Evolutionary conservation across 2,329 filamentous ascomycete species (phyloP), one percentile per base, ranked within the genome.

Genomic region (Pseudogymnoascus sp.): DNA sequence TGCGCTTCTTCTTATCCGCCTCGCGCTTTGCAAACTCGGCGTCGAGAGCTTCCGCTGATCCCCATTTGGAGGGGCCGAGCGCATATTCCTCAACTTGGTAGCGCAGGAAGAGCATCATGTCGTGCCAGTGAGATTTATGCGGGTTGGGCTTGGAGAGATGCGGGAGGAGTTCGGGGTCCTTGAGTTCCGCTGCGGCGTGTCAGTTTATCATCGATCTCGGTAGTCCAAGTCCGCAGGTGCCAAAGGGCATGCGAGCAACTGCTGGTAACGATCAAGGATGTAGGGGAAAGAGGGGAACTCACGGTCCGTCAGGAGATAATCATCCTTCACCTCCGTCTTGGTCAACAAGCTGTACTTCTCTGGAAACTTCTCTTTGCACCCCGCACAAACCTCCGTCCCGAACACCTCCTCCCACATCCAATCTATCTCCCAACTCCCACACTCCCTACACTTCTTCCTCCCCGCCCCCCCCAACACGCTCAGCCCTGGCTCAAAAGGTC

Each of bases 71-170:
- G 1, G 82, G 76, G 0, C 79, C 85, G 70, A 97, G 88, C 0
- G 93, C 95, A 72, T 97, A 97, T 63, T 92, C 91, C 73, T 99
- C 95, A 1, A 99, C 90, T 73, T 99, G 95, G 65, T 86, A 96
- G 0, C 95, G 88, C 21, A 99, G 80, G 73, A 95, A 99, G 2
- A 99, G 83, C 88, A 96, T 96, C 95, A 99, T 99, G 79, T 96
- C 91, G 75, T 97, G 92, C 91, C 92, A 99, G 64, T 93, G 92
- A 0, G 89, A 86, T 74, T 97, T 97, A 77, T 97, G 95, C 0
- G 95, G 95, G 70, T 99, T 99, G 1, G 95, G 93, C 35, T 88
- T 87, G 62, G 90, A 89, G 7, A 99, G 81, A 74, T 96, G 93
- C 0, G 93, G 93, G 0, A 99, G 81, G 1, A 99, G 80, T 14